phyloP scores from a whole-genome alignment of 768 basidiomycete genomes.

The Tricholoma terreum region DNA sequence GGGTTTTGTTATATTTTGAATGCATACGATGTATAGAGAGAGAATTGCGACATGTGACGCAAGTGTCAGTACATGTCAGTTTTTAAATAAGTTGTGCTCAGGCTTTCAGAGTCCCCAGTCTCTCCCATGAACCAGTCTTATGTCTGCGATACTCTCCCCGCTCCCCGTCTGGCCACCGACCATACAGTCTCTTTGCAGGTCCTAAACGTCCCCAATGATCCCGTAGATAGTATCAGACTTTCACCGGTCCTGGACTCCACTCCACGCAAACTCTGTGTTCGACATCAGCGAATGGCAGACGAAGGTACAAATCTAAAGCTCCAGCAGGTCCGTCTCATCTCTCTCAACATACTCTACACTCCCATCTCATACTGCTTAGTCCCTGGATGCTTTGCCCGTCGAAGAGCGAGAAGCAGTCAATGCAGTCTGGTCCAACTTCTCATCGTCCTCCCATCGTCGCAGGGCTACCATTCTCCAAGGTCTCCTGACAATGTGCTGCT shows the following conservation, averaged over 20 bases:
- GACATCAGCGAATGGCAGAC: conserved; percentile 97
- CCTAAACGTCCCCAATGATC: conserved; percentile 26
- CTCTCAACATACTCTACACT: neutral
- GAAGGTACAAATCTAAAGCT: conserved; percentile 89
- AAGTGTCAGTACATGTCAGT: conserved; percentile 25
- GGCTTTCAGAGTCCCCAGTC: neutral
- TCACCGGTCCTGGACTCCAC: conserved; percentile 14
- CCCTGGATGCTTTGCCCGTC: conserved; percentile 83
- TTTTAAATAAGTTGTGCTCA: neutral
- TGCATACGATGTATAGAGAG: conserved; percentile 21
- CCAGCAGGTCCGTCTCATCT: conserved; percentile 63
- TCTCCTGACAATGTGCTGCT: conserved; percentile 98
- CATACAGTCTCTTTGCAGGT: conserved; percentile 10
- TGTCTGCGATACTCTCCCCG: conserved; percentile 71
- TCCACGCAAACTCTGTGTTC: conserved; percentile 79
- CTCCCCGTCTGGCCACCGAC: conserved; percentile 48
- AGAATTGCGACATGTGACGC: conserved; percentile 46
- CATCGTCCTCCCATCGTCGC: conserved; percentile 86
- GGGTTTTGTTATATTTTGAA: conserved; percentile 43
- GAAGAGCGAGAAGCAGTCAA: conserved; percentile 87
- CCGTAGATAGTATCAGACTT: conserved; percentile 24
- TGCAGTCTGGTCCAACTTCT: conserved; percentile 95
- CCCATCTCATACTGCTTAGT: conserved; percentile 44
- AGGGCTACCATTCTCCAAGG: conserved; percentile 95
- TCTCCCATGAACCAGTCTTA: conserved; percentile 30